Percentiles rank a stretch among this genome's conserved stretches.
Evolutionary conservation across 1,284 basidiomycete genomes (phyloP).

Genomic region (Sporisorium exsertum): DNA sequence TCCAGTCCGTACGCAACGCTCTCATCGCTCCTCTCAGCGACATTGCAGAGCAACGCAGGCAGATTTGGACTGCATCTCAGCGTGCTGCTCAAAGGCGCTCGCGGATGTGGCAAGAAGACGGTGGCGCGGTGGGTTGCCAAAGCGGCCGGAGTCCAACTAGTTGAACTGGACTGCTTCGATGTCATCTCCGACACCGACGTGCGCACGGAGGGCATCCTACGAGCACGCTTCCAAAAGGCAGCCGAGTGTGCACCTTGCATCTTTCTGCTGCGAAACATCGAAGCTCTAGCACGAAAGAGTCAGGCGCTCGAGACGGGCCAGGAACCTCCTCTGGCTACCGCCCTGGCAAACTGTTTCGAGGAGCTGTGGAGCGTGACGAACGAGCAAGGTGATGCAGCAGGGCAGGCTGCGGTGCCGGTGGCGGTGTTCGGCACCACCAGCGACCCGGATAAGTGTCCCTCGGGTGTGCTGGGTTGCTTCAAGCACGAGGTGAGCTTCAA

Average conservation of each 20-base stretch:
- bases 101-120: constrained; percentile 82
- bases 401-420: constrained; percentile 32
- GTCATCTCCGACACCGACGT: constrained; percentile 82
- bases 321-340: constrained; percentile 77
- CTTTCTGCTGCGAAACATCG: constrained; percentile 83
- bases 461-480: constrained; percentile 80
- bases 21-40: constrained; percentile 57
- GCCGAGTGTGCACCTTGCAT: constrained; percentile 85
- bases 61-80: constrained; percentile 59
- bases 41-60: constrained; percentile 53
- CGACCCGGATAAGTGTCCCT: constrained; percentile 78
- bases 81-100: constrained; percentile 79
- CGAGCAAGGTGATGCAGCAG: background rate
- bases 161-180: constrained; percentile 90
- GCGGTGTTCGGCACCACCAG: constrained; percentile 78
- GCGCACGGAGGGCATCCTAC: constrained; percentile 82
- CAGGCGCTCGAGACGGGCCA: constrained; percentile 78
- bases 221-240: constrained; percentile 83
- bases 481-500: constrained; percentile 84
- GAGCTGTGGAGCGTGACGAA: constrained; percentile 71
- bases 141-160: constrained; percentile 79
- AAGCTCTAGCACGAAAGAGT: constrained; percentile 82
- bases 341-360: constrained; percentile 78
- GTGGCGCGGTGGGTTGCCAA: constrained; percentile 75
- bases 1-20: constrained; percentile 50